Base-by-base conservation (phyloP, 768 basidiomycete genomes). In the Tulasnella sp. region DNA sequence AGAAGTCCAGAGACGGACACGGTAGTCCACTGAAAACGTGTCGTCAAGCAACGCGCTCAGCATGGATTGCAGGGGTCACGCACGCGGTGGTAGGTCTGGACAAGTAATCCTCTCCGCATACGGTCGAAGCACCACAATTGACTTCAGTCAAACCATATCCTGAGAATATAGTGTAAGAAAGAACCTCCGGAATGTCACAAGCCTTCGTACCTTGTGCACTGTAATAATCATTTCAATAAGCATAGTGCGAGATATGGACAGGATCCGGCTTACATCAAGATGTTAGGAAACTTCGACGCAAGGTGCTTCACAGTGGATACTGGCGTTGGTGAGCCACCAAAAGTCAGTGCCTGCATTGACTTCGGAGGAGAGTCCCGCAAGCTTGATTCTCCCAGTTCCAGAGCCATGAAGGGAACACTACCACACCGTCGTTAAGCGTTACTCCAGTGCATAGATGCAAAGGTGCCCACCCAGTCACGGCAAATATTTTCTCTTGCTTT, bases 91-190 rank as follows among this genome's bases (percentile, higher is more conserved):
- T 69, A 32, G 77, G 77, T 49, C 79, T 73, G 8, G 66, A 66
- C 11, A 71, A 65, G 63, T 81, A 82, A 67, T 84, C 82, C 63
- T 79, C 77, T 35, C 80, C 81, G n/a, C 76, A 73, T 60, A 78
- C 72, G n/a, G 72, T 73, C 46, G 77, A 75, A 8, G 78, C 75
- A 23, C 77, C 72, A 4, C 77, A 77, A 63, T 80, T 82, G 11
- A 77, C 79, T 64, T 83, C 82, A 23, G 80, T 79, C 61, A 77
- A 67, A 1, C 79, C 79, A 62, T 79, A 81, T 5, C 70, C 76
- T 66, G 78, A 78, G 31, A 27, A 23, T 8, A 37, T 39, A n/a
- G 7, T 53, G 36, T 53, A 6, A 40, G 36, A 27, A 15, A 21
- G n/a, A 2, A 1, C 19, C 35, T 2, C 9, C 15, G 6, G 4